Conservation (phyloP, 108 stramenopile genomes). For the Pseudonitzschia multistriata region DNA sequence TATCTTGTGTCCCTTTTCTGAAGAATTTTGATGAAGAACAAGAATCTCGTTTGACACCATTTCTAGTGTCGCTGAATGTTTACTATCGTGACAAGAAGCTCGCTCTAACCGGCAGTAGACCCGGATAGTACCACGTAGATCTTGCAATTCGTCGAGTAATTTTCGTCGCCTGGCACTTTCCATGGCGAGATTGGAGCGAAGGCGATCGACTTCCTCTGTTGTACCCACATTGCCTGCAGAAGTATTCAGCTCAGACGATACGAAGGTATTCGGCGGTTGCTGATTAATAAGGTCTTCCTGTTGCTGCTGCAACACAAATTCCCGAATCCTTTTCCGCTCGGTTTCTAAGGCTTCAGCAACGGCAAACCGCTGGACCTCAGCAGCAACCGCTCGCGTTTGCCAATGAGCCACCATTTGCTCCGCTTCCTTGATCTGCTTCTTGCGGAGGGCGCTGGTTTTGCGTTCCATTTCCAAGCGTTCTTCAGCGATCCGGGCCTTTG, state of each 20-base stretch:
- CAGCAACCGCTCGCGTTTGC: conserved; percentile 79
- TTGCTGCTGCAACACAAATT: conserved; percentile 37
- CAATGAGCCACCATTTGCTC: conserved; percentile 76
- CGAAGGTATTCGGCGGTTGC: neutral
- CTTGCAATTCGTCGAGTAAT: conserved; percentile 73
- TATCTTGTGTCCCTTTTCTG: neutral
- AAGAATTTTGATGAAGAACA: conserved; percentile 51
- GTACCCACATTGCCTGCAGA: neutral
- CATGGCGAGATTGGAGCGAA: conserved; percentile 68
- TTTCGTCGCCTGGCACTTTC: conserved; percentile 73
- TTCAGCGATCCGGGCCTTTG: conserved; percentile 75
- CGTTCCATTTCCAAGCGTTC: conserved; percentile 66
- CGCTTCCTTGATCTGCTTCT: conserved; percentile 68
- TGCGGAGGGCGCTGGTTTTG: conserved; percentile 59
- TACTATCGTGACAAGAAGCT: neutral
- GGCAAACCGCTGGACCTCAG: conserved; percentile 73
- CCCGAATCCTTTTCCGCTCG: conserved; percentile 46
- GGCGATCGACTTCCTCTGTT: conserved; percentile 42
- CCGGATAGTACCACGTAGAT: conserved; percentile 73
- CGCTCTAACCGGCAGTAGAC: conserved; percentile 72
- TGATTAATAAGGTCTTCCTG: conserved; percentile 23
- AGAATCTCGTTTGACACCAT: conserved; percentile 71
- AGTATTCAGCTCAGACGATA: neutral
- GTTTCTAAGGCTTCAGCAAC: conserved; percentile 62
- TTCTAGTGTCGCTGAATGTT: conserved; percentile 23